Evolutionary conservation across 2,329 filamentous ascomycete genomes (phyloP), one percentile per base, ranked within the genome.

Genomic region (Aspergillus phoenicis): DNA sequence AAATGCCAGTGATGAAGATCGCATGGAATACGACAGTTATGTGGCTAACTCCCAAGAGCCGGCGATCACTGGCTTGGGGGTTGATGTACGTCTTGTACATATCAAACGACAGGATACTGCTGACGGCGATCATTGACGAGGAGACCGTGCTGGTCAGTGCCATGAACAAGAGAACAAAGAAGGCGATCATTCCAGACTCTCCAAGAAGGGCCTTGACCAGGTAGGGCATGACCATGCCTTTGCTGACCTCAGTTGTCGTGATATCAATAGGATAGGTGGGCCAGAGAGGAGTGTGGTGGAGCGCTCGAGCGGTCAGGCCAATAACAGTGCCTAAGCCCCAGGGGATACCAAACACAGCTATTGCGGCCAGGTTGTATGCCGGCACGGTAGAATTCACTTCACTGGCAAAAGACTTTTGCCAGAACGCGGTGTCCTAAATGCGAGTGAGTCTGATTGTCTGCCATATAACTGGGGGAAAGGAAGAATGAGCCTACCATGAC

Each of bases 81-180:
- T 83, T 80, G 71, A 83, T 73, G 62, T 84, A 84, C 4, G 80
- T 83, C 52, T 79, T 77, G 69, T 80, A 84, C n/a, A 83, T 66
- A 62, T 84, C 81, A 53, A 82, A 78, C 5, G 80, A 81, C 7
- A 83, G 70, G 47, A 84, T 83, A 59, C 78, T 81, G 70, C 78
- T 81, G 22, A 83, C 81, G 1, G 82, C 82, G 52, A 84, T 83
- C 74, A 83, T 80, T 4, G 77, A 80, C 0, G 82, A 82, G 0
- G 80, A 82, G 0, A 83, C 75, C 0, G 81, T 83, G 55, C 78
- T 81, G 0, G 82, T 84, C 26, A 83, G 66, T 4, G 82, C 80
- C 82, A 84, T 84, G 70, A 83, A 84, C 1, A 83, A 69, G 7
- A 83, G 71, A 0, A 84, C 74, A 15, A 84, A 77, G 52, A 81